Conservation (phyloP, 2,329 filamentous ascomycete genomes). For the Penicillium sp. region DNA sequence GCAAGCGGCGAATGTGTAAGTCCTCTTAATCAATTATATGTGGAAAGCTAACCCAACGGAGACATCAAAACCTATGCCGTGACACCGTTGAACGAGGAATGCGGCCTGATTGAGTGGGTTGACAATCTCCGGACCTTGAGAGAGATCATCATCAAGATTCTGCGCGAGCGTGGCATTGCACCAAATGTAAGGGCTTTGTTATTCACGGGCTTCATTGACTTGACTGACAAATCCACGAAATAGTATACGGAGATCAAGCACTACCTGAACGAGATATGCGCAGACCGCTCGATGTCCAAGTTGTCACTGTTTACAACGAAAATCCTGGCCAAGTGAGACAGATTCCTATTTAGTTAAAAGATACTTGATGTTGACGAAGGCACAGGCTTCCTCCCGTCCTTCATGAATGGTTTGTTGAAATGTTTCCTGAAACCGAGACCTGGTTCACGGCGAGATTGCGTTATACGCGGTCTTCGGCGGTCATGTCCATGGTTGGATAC, state of each 20-base stretch:
- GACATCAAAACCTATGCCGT: slow-evolving; percentile 96
- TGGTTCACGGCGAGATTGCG: slow-evolving; percentile 87
- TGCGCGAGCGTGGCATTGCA: slow-evolving; percentile 66
- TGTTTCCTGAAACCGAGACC: slow-evolving; percentile 84
- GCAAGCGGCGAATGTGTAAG: slow-evolving; percentile 72
- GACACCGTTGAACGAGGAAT: slow-evolving; percentile 94
- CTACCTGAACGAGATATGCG: slow-evolving; percentile 62
- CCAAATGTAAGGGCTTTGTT: slow-evolving; percentile 41
- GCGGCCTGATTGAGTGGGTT: slow-evolving; percentile 97
- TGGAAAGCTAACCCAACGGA: slow-evolving; percentile 16
- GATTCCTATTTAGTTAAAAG: not conserved
- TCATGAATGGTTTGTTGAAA: slow-evolving; percentile 91
- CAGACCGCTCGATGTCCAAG: slow-evolving; percentile 51
- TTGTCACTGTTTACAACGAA: slow-evolving; percentile 66
- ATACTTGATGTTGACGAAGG: slow-evolving; percentile 9
- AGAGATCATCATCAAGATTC: slow-evolving; percentile 77
- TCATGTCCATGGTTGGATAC: slow-evolving; percentile 99
- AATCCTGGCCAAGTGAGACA: slow-evolving; percentile 46
- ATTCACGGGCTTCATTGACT: not conserved
- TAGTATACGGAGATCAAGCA: slow-evolving; percentile 63
- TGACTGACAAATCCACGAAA: slow-evolving; percentile 4
- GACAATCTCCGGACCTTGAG: slow-evolving; percentile 90
- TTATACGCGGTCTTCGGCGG: slow-evolving; percentile 89
- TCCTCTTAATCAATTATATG: not conserved
- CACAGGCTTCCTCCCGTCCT: slow-evolving; percentile 73